These are phyloP conservation scores for Populus deltoides DNA, from an alignment of 345 rosid genomes.

Conservation along the genomic window DNA sequence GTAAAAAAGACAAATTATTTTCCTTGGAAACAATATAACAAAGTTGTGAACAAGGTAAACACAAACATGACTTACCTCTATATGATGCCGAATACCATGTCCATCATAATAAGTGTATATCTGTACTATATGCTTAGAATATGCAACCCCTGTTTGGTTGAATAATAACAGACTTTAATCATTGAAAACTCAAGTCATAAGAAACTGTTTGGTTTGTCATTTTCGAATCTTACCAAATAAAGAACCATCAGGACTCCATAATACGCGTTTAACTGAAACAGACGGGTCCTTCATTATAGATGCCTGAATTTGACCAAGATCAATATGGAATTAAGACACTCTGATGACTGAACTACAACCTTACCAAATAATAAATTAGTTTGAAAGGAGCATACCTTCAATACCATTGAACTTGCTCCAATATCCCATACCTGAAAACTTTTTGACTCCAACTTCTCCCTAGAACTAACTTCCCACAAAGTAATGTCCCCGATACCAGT, in stretches of 20 bases:
- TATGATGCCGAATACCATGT: conserved; percentile 28
- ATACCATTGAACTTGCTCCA: conserved; percentile 28
- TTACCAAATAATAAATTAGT: neutral
- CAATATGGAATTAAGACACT: conserved; percentile 5
- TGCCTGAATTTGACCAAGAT: conserved; percentile 28
- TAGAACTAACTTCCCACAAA: conserved; percentile 42
- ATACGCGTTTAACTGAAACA: conserved; percentile 34
- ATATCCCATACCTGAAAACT: conserved; percentile 42
- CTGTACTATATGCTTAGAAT: conserved; percentile 44
- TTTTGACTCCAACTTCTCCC: conserved; percentile 26
- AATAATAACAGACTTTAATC: neutral
- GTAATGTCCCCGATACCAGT: conserved; percentile 31
- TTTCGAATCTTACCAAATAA: conserved; percentile 33
- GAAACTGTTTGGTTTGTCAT: neutral
- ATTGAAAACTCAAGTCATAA: neutral
- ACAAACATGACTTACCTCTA: conserved; percentile 33
- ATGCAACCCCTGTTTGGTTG: conserved; percentile 41
- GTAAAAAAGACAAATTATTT: conserved; percentile 4
- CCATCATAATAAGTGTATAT: conserved; percentile 27
- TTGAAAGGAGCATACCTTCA: conserved; percentile 27
- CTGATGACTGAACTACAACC: neutral
- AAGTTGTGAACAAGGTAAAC: neutral
- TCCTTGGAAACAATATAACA: neutral
- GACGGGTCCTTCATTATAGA: conserved; percentile 35
- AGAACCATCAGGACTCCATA: conserved; percentile 45